phyloP scores from a whole-genome alignment of 106 monocot genomes.

The Iris macrosiphon region DNA sequence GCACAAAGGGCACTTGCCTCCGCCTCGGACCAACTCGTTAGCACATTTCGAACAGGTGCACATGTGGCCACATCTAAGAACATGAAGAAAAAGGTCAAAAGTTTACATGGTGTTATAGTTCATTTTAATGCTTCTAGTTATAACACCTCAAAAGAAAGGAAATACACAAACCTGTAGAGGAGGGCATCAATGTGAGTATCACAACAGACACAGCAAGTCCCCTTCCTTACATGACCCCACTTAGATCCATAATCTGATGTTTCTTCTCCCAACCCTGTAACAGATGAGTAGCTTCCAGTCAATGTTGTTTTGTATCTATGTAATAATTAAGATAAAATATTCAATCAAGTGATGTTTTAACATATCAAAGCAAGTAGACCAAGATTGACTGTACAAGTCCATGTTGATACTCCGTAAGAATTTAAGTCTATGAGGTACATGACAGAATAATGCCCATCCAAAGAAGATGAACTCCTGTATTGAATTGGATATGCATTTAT shows the following conservation, averaged over 20 bases:
- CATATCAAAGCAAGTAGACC: too few species aligned
- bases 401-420: too few species aligned
- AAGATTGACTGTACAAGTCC: too few species aligned
- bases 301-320: too few species aligned
- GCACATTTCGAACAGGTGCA: constrained; percentile 95
- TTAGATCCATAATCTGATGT: constrained; percentile 62
- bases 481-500: too few species aligned
- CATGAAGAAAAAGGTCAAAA: background rate
- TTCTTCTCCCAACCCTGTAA: constrained; percentile 34
- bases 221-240: constrained; percentile 85
- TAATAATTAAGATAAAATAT: too few species aligned
- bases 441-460: too few species aligned
- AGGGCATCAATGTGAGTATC: constrained; percentile 86
- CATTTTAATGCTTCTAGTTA: background rate
- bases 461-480: too few species aligned
- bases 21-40: constrained; percentile 64
- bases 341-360: too few species aligned
- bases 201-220: constrained; percentile 85
- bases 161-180: constrained; percentile 59
- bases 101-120: background rate
- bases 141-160: background rate
- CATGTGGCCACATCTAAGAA: constrained; percentile 92
- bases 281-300: background rate
- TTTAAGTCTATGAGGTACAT: too few species aligned
- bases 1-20: constrained; percentile 95